These are phyloP conservation scores for Logfia minima DNA, from an alignment of 129 eudicot genomes.

Conservation along the genomic window DNA sequence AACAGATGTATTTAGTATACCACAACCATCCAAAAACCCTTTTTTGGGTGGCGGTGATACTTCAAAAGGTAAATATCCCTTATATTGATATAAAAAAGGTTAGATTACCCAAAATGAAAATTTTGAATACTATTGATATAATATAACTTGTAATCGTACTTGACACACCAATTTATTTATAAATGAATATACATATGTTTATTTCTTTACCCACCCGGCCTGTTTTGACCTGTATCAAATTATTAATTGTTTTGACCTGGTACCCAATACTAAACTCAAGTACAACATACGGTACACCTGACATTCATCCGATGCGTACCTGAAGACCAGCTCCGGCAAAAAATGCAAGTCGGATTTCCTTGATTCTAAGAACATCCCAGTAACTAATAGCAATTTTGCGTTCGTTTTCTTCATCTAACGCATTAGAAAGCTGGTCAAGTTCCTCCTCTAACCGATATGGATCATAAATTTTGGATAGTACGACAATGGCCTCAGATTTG, in stretches of 20 bases:
- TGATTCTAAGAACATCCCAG: conserved; percentile 62
- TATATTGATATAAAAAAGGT: too few species aligned
- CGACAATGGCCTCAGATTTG: conserved; percentile 77
- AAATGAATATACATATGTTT: too few species aligned
- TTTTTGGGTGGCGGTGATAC: too few species aligned
- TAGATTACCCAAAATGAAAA: too few species aligned
- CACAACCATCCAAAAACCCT: too few species aligned
- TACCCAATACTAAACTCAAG: background rate
- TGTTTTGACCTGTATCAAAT: background rate
- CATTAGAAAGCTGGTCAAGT: conserved; percentile 67
- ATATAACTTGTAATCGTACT: too few species aligned
- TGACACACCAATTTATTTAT: too few species aligned
- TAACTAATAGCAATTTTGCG: conserved; percentile 53
- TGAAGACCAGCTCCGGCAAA: conserved; percentile 95
- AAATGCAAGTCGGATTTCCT: conserved; percentile 88
- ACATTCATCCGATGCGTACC: conserved; percentile 39
- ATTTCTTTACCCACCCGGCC: background rate
- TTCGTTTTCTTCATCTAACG: conserved; percentile 69
- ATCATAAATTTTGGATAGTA: conserved; percentile 87
- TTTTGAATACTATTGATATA: too few species aligned
- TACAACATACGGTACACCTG: background rate
- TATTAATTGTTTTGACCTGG: background rate
- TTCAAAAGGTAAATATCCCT: too few species aligned
- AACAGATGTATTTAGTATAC: too few species aligned
- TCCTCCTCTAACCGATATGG: conserved; percentile 77